Conservation (phyloP, 2,329 filamentous ascomycete species). For the Diplocarpon mali region DNA sequence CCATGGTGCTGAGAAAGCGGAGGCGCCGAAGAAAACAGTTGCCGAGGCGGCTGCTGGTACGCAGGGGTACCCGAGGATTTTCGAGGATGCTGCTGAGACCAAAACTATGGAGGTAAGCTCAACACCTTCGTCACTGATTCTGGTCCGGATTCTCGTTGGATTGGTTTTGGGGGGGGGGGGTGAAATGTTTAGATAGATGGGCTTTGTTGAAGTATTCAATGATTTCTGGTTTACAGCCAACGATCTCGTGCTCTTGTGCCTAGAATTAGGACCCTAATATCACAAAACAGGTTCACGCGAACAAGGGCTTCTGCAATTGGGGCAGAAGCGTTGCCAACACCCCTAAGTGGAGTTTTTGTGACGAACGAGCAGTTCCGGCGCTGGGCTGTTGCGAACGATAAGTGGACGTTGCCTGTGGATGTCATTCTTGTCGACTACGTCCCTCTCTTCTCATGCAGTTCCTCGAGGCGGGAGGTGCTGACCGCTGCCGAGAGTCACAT, state of each 20-base stretch:
- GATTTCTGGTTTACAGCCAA: too few species aligned
- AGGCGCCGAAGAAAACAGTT: background rate
- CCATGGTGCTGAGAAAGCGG: slow-evolving; percentile 1
- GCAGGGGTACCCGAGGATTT: slow-evolving; percentile 19
- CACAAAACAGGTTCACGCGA: slow-evolving; percentile 21
- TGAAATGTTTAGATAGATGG: too few species aligned
- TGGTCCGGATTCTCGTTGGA: too few species aligned
- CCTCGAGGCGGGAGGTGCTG: too few species aligned
- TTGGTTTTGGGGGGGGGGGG: too few species aligned
- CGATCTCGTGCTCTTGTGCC: too few species aligned
- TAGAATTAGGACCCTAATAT: background rate
- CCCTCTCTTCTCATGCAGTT: background rate
- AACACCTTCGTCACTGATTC: background rate
- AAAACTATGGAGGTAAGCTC: slow-evolving; percentile 28
- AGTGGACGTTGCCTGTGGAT: slow-evolving; percentile 34
- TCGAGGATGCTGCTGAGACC: slow-evolving; percentile 25
- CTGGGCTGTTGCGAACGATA: slow-evolving; percentile 33
- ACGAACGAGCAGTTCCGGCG: slow-evolving; percentile 36
- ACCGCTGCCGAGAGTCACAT: slow-evolving; percentile 28
- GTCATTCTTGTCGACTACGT: slow-evolving; percentile 35
- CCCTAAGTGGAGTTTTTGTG: slow-evolving; percentile 32
- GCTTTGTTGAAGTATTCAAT: too few species aligned
- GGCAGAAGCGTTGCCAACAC: slow-evolving; percentile 31
- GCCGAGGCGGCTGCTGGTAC: background rate
- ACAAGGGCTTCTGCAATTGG: slow-evolving; percentile 33